Percentiles rank a stretch among this genome's conserved stretches.
These are phyloP conservation scores for Coelastrella sp. DNA, from an alignment of 139 green algal genomes.

Conservation along the genomic window DNA sequence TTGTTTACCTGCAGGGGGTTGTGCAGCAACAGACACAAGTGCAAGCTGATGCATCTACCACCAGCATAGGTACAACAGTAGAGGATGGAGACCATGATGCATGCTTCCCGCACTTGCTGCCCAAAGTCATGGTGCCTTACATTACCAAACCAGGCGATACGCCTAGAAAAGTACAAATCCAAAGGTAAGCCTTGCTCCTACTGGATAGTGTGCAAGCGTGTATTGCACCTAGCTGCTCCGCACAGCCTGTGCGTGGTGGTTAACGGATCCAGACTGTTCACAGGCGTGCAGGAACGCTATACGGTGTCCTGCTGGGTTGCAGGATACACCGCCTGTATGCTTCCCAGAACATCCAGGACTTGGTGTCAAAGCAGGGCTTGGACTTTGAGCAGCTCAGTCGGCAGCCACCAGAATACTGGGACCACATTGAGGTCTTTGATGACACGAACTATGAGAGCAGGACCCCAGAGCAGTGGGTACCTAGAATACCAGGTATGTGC, in stretches of 20 bases:
- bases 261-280: too few relatives aligned
- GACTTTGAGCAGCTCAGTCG: background rate
- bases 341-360: constrained; percentile 64
- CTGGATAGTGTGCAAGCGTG: background rate
- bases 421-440: constrained; percentile 78
- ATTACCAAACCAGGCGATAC: constrained; percentile 66
- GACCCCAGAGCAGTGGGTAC: constrained; percentile 71
- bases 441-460: constrained; percentile 78
- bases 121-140: constrained; percentile 80
- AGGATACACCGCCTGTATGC: constrained; percentile 80
- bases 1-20: background rate
- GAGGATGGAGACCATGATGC: constrained; percentile 52
- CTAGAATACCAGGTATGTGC: constrained; percentile 56
- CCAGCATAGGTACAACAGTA: constrained; percentile 1
- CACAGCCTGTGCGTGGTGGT: background rate
- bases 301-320: background rate
- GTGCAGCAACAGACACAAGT: background rate
- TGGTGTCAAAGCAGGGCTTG: constrained; percentile 61
- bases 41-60: background rate
- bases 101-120: constrained; percentile 59
- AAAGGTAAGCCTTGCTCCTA: constrained; percentile 56
- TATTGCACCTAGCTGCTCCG: background rate
- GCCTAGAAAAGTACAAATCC: constrained; percentile 77
- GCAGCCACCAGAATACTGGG: background rate
- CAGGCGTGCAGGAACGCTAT: background rate